A percentile compares a stretch with the other conserved stretches of the same genome.
Evolutionary conservation across 352 stramenopile genomes (phyloP).

Genomic region (Phytophthora multivora): DNA sequence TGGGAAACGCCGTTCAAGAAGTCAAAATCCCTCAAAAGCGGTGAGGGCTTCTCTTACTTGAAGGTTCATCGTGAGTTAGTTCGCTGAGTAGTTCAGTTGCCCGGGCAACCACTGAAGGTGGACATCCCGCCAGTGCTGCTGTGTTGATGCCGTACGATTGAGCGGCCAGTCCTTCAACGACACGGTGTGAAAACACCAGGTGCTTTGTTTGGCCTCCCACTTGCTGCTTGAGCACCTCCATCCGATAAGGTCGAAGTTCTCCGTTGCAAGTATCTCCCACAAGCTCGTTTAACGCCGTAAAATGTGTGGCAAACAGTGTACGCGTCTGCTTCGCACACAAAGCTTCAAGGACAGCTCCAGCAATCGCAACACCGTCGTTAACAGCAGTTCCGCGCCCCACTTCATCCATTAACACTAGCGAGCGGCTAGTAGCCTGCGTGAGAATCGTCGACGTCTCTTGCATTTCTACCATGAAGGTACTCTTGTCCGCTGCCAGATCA

Average conservation of each 20-base stretch:
- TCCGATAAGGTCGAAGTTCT: constrained; percentile 64
- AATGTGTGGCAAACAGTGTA: constrained; percentile 86
- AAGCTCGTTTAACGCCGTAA: constrained; percentile 63
- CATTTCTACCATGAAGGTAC: constrained; percentile 91
- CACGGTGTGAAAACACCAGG: constrained; percentile 80
- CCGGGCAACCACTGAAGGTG: constrained; percentile 46
- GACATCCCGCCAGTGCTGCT: constrained; percentile 71
- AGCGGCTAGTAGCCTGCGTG: constrained; percentile 67
- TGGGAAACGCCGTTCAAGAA: constrained; percentile 11
- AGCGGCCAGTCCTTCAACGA: constrained; percentile 67
- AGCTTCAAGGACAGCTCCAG: constrained; percentile 74
- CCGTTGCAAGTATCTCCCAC: constrained; percentile 35
- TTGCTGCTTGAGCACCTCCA: constrained; percentile 64
- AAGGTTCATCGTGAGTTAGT: constrained; percentile 19
- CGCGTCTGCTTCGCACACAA: constrained; percentile 63
- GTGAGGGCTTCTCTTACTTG: not conserved
- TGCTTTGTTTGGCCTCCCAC: constrained; percentile 26
- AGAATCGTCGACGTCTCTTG: constrained; percentile 83
- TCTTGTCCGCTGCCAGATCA: constrained; percentile 77
- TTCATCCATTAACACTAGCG: constrained; percentile 91
- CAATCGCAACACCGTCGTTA: constrained; percentile 81
- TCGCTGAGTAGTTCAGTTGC: constrained; percentile 50
- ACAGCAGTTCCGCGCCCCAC: constrained; percentile 83
- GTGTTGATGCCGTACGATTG: constrained; percentile 86
- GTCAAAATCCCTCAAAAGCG: constrained; percentile 16